Evolutionary conservation across 495 filamentous ascomycete genomes (phyloP).

Genomic region (Extremus antarcticus): DNA sequence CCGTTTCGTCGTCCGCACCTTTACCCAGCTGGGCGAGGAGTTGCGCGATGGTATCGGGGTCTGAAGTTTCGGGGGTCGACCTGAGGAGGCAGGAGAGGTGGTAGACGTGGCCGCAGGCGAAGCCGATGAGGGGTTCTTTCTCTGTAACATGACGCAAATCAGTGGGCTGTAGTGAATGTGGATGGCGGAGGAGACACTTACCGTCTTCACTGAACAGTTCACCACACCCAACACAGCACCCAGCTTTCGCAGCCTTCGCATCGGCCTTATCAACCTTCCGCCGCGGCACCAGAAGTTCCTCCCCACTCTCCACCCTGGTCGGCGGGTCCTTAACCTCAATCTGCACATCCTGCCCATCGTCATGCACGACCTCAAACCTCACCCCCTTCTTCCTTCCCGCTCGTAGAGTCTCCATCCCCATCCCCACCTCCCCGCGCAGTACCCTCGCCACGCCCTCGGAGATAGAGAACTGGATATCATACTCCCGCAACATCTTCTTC

Average conservation of each 20-base stretch:
- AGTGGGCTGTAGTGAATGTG: too few relatives aligned
- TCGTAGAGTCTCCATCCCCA: constrained; percentile 66
- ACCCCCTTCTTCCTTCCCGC: constrained; percentile 71
- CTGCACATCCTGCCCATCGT: constrained; percentile 9
- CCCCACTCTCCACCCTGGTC: constrained; percentile 13
- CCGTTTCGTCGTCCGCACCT: constrained; percentile 34
- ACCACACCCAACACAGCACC: constrained; percentile 17
- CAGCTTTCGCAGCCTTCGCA: constrained; percentile 19
- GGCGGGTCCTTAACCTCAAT: constrained; percentile 12
- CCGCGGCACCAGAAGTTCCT: constrained; percentile 13
- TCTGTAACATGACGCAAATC: too few relatives aligned
- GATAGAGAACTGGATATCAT: constrained; percentile 85
- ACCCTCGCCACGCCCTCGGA: constrained; percentile 81
- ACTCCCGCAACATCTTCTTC: constrained; percentile 76
- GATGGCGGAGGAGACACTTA: constrained; percentile 7
- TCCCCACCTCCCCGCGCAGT: constrained; percentile 72
- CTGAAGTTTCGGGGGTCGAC: constrained; percentile 21
- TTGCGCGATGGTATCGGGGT: constrained; percentile 28
- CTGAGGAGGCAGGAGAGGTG: constrained; percentile 69
- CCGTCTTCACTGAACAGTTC: constrained; percentile 16
- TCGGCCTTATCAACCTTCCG: constrained; percentile 9
- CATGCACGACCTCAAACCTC: constrained; percentile 65
- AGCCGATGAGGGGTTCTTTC: constrained; percentile 53
- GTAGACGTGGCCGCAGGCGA: constrained; percentile 85
- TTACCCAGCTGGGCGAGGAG: constrained; percentile 32